phyloP scores from a whole-genome alignment of 768 basidiomycete genomes.

The Leccinellum albellum region DNA sequence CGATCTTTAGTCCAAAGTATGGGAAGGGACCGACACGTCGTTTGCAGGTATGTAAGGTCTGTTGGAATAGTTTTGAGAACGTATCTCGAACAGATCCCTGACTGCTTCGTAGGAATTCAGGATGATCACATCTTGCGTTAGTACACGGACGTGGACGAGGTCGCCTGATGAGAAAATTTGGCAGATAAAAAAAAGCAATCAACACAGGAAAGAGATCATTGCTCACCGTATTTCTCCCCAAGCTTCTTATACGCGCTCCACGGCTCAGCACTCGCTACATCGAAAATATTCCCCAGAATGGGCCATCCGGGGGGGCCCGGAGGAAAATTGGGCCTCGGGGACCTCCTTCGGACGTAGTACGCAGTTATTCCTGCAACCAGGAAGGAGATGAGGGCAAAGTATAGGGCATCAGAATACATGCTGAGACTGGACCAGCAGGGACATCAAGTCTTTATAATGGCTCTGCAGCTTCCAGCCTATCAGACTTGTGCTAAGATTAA shows the following conservation, averaged over 20 bases:
- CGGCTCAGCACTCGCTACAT: conserved; percentile 4
- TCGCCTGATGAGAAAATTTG: neutral
- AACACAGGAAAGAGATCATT: neutral
- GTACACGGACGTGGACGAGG: conserved; percentile 3
- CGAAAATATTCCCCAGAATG: conserved; percentile 8
- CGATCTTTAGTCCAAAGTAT: neutral
- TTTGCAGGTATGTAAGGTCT: conserved; percentile 2
- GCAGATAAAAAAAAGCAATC: neutral
- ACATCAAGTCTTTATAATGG: neutral
- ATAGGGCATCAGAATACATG: neutral
- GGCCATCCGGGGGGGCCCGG: conserved; percentile 5
- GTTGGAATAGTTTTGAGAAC: conserved; percentile 8
- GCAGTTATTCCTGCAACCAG: neutral
- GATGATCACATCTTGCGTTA: conserved; percentile 8
- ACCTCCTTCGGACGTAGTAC: neutral
- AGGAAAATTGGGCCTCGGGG: neutral
- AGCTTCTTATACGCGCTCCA: neutral
- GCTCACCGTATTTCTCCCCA: conserved; percentile 5
- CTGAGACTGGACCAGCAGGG: neutral
- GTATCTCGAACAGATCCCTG: conserved; percentile 1
- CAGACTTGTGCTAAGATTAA: neutral
- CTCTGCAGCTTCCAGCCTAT: neutral
- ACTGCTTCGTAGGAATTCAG: conserved; percentile 10
- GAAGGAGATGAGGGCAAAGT: neutral
- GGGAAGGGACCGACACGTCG: neutral